Evolutionary conservation across 2,329 filamentous ascomycete species (phyloP).

Genomic region (Aspergillus melleus): DNA sequence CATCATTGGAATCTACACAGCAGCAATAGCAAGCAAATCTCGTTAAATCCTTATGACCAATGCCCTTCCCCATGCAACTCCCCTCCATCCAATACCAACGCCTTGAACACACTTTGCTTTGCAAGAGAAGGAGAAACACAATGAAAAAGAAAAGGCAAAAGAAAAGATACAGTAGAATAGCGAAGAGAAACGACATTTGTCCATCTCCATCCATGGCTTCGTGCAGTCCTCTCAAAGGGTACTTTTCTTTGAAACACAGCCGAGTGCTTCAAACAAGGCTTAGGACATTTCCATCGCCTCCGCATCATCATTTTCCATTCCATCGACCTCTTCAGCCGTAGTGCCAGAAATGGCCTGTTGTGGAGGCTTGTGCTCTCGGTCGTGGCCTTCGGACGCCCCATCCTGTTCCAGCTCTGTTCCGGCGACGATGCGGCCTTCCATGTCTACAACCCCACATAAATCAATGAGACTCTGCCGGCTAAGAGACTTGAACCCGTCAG

Average conservation of each 20-base stretch:
- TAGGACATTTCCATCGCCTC: constrained; percentile 49
- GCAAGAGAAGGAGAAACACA: background rate
- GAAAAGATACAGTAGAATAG: background rate
- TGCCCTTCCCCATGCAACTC: background rate
- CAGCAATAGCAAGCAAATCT: background rate
- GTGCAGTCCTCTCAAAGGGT: background rate
- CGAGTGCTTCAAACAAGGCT: constrained; percentile 16
- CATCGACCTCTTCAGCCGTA: constrained; percentile 37
- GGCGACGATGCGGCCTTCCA: constrained; percentile 84
- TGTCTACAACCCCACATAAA: constrained; percentile 88
- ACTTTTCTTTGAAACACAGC: constrained; percentile 14
- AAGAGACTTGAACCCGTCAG: constrained; percentile 78
- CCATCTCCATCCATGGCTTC: background rate
- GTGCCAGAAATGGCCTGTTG: constrained; percentile 28
- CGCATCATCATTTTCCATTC: constrained; percentile 48
- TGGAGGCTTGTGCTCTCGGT: constrained; percentile 31
- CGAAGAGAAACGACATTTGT: background rate
- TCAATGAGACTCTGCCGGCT: constrained; percentile 80
- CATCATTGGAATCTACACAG: background rate
- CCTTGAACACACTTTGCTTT: background rate
- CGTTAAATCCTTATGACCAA: background rate
- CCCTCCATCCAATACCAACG: background rate
- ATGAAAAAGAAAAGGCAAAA: background rate
- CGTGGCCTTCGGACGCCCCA: constrained; percentile 50
- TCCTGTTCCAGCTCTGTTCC: constrained; percentile 76